Conservation (phyloP, 257 asterid genomes). For the Capsicum rhomboideum region DNA sequence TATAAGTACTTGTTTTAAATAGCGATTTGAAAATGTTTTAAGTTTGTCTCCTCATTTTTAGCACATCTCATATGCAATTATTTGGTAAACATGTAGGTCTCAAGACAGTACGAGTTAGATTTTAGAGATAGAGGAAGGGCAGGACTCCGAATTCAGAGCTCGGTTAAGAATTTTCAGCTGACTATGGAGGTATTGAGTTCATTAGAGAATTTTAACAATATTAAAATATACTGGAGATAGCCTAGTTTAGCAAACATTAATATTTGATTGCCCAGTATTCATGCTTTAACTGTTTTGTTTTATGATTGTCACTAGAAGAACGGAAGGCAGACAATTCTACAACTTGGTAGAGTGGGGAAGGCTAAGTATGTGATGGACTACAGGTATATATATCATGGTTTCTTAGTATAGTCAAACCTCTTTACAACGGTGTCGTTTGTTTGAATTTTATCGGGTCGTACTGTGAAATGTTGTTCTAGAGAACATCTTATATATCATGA, state of each 20-base stretch:
- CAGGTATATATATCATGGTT: constrained; percentile 33
- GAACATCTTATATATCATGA: too few relatives aligned
- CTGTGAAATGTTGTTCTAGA: too few relatives aligned
- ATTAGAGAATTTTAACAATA: not conserved
- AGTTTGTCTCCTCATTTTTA: not conserved
- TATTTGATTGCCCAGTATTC: not conserved
- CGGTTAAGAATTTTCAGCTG: constrained; percentile 83
- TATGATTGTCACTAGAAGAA: constrained; percentile 30
- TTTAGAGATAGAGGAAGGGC: constrained; percentile 77
- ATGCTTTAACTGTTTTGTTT: not conserved
- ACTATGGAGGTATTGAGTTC: constrained; percentile 53
- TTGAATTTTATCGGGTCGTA: too few relatives aligned
- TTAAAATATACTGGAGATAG: not conserved
- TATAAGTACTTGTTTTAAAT: not conserved
- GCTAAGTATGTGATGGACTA: constrained; percentile 84
- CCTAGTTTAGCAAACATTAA: not conserved
- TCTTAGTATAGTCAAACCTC: not conserved
- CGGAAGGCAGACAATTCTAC: constrained; percentile 87
- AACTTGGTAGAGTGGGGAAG: constrained; percentile 82
- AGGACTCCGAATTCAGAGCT: constrained; percentile 69
- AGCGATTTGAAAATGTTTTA: not conserved
- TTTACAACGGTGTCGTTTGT: too few relatives aligned
- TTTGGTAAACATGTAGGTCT: constrained; percentile 25
- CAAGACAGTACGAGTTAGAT: constrained; percentile 71
- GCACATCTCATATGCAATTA: not conserved